Base-by-base conservation (phyloP, 179 eudicot genomes). In the Beta macrorhiza region DNA sequence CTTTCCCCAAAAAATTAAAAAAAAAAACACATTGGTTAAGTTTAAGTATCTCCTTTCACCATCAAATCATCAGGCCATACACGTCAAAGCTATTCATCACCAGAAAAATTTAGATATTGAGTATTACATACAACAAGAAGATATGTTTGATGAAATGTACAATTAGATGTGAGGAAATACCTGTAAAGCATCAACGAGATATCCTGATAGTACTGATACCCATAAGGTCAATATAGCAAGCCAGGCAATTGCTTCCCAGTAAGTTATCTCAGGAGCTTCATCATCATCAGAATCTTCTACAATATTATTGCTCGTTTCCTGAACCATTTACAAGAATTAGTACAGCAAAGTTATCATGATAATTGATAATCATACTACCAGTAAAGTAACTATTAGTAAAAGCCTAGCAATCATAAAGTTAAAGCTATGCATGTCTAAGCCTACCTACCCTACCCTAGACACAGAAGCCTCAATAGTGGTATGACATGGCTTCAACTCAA, bases 161-260 rank as follows among this genome's bases (percentile, higher is more conserved):
- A 59, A 56, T 19, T 32, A 47, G 29, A 65, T 29, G 57, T 44
- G 64, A 79, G 47, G 25, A 79, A 14, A 77, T 85, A 91, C 99
- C 97, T 91, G 85, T 78, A 96, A 90, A 83, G 96, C 92, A 87
- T 93, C 91, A 82, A 94, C 93, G 42, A 96, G 97, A 90, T 92
- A 96, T 79, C 96, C 98, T 63, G 99, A 93, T 56, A 95, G 85
- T 52, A 93, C 81, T 63, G 99, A 93, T 61, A 93, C 90, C 98
- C 98, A 96, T 84, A 92, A 74, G 77, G 97, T 96, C 85, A 96
- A 87, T 78, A 96, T 84, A 74, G 89, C 86, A 86, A 93, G 97
- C 99, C 99, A 95, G 19, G 85, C 80, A 75, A 96, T 87, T 70
- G 96, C 82, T 90, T 93, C 96, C 91, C 94, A 88, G 14, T 83